These are phyloP conservation scores for Phytophthora lateralis DNA, from an alignment of 352 stramenopile species.

Conservation along the genomic window DNA sequence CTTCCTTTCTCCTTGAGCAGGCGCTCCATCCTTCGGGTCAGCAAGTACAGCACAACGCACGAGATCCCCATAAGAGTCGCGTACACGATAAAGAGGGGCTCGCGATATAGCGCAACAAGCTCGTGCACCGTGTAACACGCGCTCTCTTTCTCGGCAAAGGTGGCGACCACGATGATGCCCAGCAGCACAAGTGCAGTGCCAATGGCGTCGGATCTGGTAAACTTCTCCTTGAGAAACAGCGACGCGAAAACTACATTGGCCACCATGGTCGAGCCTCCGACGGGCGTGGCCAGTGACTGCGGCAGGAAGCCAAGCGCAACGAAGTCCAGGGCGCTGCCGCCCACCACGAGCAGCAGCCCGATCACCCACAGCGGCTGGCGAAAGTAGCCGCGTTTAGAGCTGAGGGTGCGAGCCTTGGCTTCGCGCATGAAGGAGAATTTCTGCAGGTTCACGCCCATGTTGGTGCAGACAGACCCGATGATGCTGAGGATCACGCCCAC, in stretches of 20 bases:
- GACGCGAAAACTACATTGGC: conserved; percentile 86
- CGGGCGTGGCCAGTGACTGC: conserved; percentile 78
- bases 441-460: conserved; percentile 89
- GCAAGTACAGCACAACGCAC: conserved; percentile 41
- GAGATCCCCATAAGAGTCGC: conserved; percentile 51
- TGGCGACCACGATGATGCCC: conserved; percentile 80
- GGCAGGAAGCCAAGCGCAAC: conserved; percentile 79
- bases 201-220: conserved; percentile 65
- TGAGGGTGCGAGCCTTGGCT: conserved; percentile 56
- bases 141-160: conserved; percentile 78
- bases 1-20: conserved; percentile 45
- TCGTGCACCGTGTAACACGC: conserved; percentile 79
- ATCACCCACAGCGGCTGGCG: conserved; percentile 83
- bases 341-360: conserved; percentile 69
- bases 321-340: conserved; percentile 78
- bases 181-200: conserved; percentile 70
- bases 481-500: conserved; percentile 81
- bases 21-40: conserved; percentile 53
- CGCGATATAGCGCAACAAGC: conserved; percentile 68
- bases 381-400: conserved; percentile 74
- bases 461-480: conserved; percentile 73
- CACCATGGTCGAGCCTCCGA: conserved; percentile 83
- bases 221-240: conserved; percentile 78
- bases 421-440: conserved; percentile 91
- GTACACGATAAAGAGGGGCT: conserved; percentile 74